phyloP scores from a whole-genome alignment of 805 yeast species.

The Lachancea sp. region DNA sequence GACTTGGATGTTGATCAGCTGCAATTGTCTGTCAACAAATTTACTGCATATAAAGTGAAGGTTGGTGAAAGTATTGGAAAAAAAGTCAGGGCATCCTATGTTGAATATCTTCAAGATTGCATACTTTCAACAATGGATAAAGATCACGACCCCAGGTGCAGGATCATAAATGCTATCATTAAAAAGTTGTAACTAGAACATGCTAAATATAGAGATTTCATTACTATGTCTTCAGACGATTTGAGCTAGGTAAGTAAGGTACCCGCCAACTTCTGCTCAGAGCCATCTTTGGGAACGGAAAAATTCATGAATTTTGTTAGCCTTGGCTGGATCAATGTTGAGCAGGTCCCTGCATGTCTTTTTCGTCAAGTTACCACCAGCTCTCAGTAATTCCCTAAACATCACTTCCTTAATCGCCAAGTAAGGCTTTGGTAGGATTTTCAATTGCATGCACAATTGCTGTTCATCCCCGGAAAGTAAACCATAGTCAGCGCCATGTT shows the following conservation, averaged over 20 bases:
- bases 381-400: constrained; percentile 78
- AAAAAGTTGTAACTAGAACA: constrained; percentile 23
- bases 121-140: constrained; percentile 28
- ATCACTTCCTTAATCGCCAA: constrained; percentile 84
- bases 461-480: constrained; percentile 84
- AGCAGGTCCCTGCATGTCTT: constrained; percentile 78
- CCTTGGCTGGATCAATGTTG: constrained; percentile 80
- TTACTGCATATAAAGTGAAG: constrained; percentile 51
- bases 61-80: constrained; percentile 31
- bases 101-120: constrained; percentile 29
- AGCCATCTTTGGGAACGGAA: constrained; percentile 90
- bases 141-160: constrained; percentile 26
- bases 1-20: constrained; percentile 46
- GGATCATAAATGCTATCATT: constrained; percentile 29
- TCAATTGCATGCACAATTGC: constrained; percentile 70
- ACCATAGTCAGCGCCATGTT: constrained; percentile 75
- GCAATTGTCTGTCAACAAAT: constrained; percentile 66
- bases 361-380: constrained; percentile 78
- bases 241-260: neutral
- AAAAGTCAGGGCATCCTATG: constrained; percentile 34
- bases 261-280: constrained; percentile 12
- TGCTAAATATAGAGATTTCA: neutral
- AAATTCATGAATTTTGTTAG: constrained; percentile 84
- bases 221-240: neutral
- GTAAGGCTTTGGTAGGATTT: constrained; percentile 89